Evolutionary conservation across 192 early-diverging fungal genomes (phyloP), one percentile per base, ranked within the genome.

Genomic region (Backusella morwellensis): DNA sequence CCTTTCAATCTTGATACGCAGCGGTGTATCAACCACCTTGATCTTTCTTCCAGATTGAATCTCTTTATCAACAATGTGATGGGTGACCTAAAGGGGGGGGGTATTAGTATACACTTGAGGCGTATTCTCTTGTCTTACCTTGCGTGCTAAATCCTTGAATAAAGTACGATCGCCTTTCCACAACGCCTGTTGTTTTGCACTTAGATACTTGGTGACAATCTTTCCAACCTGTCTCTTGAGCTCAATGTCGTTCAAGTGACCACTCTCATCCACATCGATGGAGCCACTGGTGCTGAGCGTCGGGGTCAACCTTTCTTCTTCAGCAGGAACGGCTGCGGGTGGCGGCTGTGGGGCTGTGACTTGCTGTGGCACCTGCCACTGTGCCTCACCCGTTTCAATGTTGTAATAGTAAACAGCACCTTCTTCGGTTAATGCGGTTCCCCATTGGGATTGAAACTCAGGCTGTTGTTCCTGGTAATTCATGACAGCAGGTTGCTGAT

Each of bases 321-420:
- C 54, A 9, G 23, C 21, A 56, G 8, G 8, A 40, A 5, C 38
- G 38, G 38, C 38, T 11, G 38, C 8, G 8, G 36, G 36, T 38
- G 36, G 38, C 6, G 38, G 38, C 0, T 8, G 38, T 40, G 38
- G 38, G 1, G 38, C 81, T 21, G 42, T 44, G 38, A 11, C 38
- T 12, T 40, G 11, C 42, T 44, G 42, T 19, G 87, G 87, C 35
- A 82, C 75, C 40, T 79, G 81, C 89, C 89, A 90, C 66, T 86
- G 88, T 35, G 85, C 84, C 36, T 85, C 75, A 12, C 80, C 76
- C 2, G 87, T 90, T n/a, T 85, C 74, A 34, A 75, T 75, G 70
- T 90, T 86, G 50, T 85, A 89, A 73, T 88, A 88, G 54, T 89
- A 90, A 9, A 84, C 73, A 26, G 75, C 76, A n/a, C 85, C 85